phyloP scores from a whole-genome alignment of 1,139 yeast genomes.

The Lodderomyces parapsilosis region DNA sequence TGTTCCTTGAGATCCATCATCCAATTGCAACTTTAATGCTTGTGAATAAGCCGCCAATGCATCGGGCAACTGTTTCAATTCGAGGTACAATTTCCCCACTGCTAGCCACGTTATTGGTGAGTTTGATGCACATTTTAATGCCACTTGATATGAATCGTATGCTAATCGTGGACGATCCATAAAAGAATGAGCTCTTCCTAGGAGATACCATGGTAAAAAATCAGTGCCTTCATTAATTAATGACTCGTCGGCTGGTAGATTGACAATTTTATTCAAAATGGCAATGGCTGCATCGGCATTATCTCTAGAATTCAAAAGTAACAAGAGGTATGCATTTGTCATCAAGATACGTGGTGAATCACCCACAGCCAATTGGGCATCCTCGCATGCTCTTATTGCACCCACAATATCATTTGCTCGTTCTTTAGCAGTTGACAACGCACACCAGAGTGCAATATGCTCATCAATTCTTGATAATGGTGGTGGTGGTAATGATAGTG shows the following conservation, averaged over 20 bases:
- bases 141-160: conserved; percentile 57
- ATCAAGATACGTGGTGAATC: conserved; percentile 43
- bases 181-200: conserved; percentile 52
- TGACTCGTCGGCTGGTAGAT: conserved; percentile 23
- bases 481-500: conserved; percentile 50
- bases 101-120: conserved; percentile 66
- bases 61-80: conserved; percentile 60
- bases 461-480: conserved; percentile 45
- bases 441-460: conserved; percentile 52
- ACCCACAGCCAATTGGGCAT: conserved; percentile 45
- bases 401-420: conserved; percentile 47
- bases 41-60: conserved; percentile 68
- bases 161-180: conserved; percentile 50
- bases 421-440: conserved; percentile 50
- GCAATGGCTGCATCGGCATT: conserved; percentile 31
- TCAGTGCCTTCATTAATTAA: conserved; percentile 25
- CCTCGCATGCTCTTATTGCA: conserved; percentile 49
- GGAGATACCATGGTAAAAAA: conserved; percentile 57
- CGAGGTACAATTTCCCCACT: conserved; percentile 59
- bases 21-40: conserved; percentile 53
- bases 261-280: conserved; percentile 35
- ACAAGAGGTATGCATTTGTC: conserved; percentile 47
- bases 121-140: conserved; percentile 53
- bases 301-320: conserved; percentile 21
- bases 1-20: conserved; percentile 48